Conservation (phyloP, 2,329 filamentous ascomycete genomes). For the Aureobasidium sp. region DNA sequence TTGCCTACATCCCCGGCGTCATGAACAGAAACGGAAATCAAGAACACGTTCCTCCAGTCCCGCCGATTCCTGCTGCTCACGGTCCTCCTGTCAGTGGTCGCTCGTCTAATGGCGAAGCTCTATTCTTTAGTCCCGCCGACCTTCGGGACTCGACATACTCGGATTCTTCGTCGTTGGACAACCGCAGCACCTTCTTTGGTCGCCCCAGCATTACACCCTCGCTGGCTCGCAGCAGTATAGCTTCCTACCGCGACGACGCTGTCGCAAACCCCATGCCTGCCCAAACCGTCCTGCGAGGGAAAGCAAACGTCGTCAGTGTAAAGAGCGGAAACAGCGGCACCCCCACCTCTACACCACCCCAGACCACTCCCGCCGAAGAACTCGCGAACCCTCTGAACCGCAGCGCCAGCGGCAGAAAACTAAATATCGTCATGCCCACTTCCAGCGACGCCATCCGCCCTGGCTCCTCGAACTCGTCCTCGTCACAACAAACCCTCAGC, state of each 20-base stretch:
- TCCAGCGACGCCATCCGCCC: constrained; percentile 21
- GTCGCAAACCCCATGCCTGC: constrained; percentile 71
- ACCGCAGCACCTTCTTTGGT: constrained; percentile 35
- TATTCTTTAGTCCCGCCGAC: constrained; percentile 89
- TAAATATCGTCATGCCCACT: constrained; percentile 34
- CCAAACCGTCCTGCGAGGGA: constrained; percentile 77
- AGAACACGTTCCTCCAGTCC: constrained; percentile 63
- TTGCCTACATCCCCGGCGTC: constrained; percentile 95
- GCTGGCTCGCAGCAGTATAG: constrained; percentile 53
- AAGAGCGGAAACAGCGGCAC: constrained; percentile 57
- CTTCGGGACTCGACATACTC: constrained; percentile 88
- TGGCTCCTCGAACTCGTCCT: constrained; percentile 22
- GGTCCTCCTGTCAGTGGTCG: constrained; percentile 47
- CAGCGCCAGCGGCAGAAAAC: constrained; percentile 17
- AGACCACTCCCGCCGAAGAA: constrained; percentile 32
- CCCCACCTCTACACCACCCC: constrained; percentile 33
- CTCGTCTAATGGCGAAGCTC: constrained; percentile 54
- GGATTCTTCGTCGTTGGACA: constrained; percentile 50
- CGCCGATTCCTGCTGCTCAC: constrained; percentile 65
- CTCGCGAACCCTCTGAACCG: constrained; percentile 41
- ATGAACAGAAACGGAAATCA: constrained; percentile 72
- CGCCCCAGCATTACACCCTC: constrained; percentile 43
- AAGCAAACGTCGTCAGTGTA: constrained; percentile 88
- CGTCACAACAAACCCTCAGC: constrained; percentile 27
- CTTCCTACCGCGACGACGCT: constrained; percentile 86